Percentiles rank a stretch among this genome's conserved stretches.
Conservation (phyloP, 2,329 filamentous ascomycete species). For the Chrysoporthe puriensis region DNA sequence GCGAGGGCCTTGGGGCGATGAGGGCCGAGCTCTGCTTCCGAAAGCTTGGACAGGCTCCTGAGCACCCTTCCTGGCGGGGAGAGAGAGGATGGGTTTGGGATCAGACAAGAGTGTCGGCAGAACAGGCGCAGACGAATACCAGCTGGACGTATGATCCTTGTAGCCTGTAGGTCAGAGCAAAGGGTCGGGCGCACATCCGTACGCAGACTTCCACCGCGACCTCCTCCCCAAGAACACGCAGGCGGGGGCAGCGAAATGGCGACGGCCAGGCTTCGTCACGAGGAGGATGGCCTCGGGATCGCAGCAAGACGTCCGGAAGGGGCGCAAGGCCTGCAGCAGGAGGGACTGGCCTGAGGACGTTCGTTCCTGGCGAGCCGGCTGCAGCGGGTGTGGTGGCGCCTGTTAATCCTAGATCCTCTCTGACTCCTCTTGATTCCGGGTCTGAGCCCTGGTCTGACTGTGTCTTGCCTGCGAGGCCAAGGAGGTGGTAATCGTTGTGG, state of each 20-base stretch:
- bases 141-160: background rate
- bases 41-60: background rate
- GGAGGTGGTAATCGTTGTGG: constrained; percentile 13
- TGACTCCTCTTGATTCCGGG: background rate
- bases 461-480: constrained; percentile 1
- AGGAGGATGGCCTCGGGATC: background rate
- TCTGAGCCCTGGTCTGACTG: constrained; percentile 7
- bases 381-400: constrained; percentile 19
- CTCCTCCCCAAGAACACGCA: background rate
- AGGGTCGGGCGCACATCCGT: background rate
- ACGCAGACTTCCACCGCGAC: background rate
- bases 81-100: background rate
- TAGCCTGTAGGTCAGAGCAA: background rate
- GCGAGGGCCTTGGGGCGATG: too few relatives aligned
- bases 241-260: background rate
- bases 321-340: background rate
- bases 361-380: background rate
- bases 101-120: constrained; percentile 1
- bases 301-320: background rate
- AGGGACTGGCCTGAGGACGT: background rate
- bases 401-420: constrained; percentile 17
- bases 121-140: background rate
- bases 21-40: background rate
- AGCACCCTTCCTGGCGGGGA: background rate
- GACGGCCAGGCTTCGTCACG: background rate